Conservation (phyloP, 176 grass and related monocot genomes). For the Paspalum vaginatum region DNA sequence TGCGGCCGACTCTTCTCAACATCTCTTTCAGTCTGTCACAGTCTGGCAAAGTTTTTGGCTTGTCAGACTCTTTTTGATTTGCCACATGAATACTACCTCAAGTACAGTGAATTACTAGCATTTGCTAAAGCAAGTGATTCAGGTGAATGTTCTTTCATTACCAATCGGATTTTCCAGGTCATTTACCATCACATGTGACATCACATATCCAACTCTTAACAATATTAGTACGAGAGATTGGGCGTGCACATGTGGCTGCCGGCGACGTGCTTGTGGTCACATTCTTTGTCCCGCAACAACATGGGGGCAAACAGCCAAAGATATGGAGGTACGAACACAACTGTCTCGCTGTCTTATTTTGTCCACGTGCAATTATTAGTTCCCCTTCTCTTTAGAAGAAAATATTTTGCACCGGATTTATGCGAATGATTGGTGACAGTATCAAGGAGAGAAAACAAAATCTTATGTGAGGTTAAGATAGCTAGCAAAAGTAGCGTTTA, state of each 20-base stretch:
- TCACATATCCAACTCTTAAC: slow-evolving; percentile 4
- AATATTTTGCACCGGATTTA: neutral
- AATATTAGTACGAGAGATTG: neutral
- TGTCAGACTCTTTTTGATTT: neutral
- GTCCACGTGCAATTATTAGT: slow-evolving; percentile 31
- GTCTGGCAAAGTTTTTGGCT: neutral
- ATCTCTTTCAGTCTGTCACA: neutral
- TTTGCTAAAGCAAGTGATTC: slow-evolving; percentile 15
- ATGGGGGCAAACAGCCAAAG: neutral
- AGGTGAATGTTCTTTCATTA: neutral
- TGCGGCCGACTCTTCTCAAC: neutral
- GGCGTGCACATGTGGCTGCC: slow-evolving; percentile 23
- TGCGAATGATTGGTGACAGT: neutral
- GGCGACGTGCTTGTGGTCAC: slow-evolving; percentile 2
- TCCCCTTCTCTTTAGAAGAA: neutral
- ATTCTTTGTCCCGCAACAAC: slow-evolving; percentile 32
- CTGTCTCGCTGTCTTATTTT: neutral
- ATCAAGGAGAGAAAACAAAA: neutral
- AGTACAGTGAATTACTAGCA: neutral
- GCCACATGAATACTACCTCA: neutral
- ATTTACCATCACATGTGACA: neutral
- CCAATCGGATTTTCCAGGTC: neutral
- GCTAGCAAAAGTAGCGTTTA: neutral
- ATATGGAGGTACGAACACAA: neutral
- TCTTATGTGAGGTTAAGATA: neutral